Percentiles rank a stretch among this genome's conserved stretches.
phyloP scores from a whole-genome alignment of 129 eudicot genomes.

The Cynara cardunculus region DNA sequence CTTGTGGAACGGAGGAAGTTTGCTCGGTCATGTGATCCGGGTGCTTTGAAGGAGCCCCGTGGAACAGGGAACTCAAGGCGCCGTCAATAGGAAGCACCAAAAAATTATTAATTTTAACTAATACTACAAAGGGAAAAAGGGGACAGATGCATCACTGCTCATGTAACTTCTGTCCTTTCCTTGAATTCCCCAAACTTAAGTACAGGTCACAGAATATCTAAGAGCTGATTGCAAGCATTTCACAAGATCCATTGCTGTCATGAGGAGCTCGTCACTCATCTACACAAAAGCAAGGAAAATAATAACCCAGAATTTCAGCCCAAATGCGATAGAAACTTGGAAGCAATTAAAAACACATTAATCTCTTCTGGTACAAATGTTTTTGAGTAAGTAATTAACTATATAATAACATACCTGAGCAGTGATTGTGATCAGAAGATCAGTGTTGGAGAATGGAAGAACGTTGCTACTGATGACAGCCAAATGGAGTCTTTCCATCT shows the following conservation, averaged over 20 bases:
- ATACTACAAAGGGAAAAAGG: background rate
- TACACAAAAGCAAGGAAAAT: conserved; percentile 2
- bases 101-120: background rate
- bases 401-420: background rate
- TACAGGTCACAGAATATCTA: background rate
- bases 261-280: conserved; percentile 1
- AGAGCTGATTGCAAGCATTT: background rate
- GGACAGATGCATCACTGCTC: background rate
- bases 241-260: background rate
- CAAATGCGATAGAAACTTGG: background rate
- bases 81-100: background rate
- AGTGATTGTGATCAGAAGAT: background rate
- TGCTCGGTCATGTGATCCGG: background rate
- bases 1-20: background rate
- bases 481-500: conserved; percentile 11
- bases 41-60: background rate
- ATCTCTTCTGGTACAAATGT: background rate
- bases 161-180: background rate
- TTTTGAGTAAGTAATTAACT: background rate
- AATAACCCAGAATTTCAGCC: background rate
- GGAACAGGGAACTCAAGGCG: background rate
- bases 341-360: background rate
- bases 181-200: background rate
- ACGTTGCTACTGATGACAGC: background rate
- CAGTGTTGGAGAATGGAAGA: conserved; percentile 3